These are phyloP conservation scores for Coleophoma cylindrospora DNA, from an alignment of 2,329 filamentous ascomycete species.

Conservation along the genomic window DNA sequence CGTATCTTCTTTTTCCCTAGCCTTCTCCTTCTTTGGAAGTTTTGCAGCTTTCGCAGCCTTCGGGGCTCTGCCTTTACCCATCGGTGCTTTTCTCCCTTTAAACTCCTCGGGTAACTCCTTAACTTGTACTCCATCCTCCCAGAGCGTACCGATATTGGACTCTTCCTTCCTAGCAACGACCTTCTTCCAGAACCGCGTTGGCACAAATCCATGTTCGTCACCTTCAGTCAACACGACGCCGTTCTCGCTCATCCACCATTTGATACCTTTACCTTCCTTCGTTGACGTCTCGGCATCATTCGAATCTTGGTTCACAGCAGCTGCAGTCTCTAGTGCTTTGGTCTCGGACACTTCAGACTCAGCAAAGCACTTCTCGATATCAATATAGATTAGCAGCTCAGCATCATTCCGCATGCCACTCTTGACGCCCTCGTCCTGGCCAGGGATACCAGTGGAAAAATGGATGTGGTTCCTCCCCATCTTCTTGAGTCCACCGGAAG, in stretches of 20 bases:
- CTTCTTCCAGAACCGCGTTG: slow-evolving; percentile 63
- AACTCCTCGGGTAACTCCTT: slow-evolving; percentile 61
- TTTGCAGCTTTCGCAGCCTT: slow-evolving; percentile 17
- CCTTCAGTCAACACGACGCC: slow-evolving; percentile 66
- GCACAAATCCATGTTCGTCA: slow-evolving; percentile 56
- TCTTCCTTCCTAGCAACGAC: slow-evolving; percentile 59
- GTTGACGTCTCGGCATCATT: not conserved
- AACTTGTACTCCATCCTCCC: slow-evolving; percentile 63
- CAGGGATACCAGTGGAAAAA: slow-evolving; percentile 71
- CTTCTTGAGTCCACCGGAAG: slow-evolving; percentile 68
- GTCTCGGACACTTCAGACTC: not conserved
- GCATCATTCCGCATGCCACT: slow-evolving; percentile 78
- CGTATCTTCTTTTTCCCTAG: slow-evolving; percentile 2
- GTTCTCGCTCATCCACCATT: slow-evolving; percentile 78
- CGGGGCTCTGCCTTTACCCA: slow-evolving; percentile 30
- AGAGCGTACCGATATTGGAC: slow-evolving; percentile 52
- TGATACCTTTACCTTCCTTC: slow-evolving; percentile 47
- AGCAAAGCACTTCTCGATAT: slow-evolving; percentile 60
- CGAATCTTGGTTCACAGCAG: not conserved
- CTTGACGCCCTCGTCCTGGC: slow-evolving; percentile 44
- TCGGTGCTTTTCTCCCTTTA: slow-evolving; percentile 43
- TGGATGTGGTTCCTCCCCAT: slow-evolving; percentile 91
- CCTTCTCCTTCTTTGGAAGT: slow-evolving; percentile 21
- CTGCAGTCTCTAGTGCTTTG: too few species aligned
- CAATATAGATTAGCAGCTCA: slow-evolving; percentile 73